A percentile compares a stretch with the other conserved stretches of the same genome.
These are phyloP conservation scores for Phytophthora lateralis DNA, from an alignment of 352 stramenopile genomes.

Conservation along the genomic window DNA sequence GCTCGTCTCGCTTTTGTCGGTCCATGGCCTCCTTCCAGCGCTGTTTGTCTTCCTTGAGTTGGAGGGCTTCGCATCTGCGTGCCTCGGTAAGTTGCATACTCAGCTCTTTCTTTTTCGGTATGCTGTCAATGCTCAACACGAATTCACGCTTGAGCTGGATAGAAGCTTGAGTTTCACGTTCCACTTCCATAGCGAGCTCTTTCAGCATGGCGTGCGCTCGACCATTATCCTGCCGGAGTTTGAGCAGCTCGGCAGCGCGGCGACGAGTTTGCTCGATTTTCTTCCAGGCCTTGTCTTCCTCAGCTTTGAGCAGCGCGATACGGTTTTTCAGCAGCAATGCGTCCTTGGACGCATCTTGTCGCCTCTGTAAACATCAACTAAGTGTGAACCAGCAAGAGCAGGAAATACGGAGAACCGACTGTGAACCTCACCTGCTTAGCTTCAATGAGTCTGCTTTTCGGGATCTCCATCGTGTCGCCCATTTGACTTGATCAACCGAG, in stretches of 20 bases:
- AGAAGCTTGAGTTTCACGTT: constrained; percentile 69
- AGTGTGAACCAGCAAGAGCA: not conserved
- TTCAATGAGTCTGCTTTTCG: constrained; percentile 77
- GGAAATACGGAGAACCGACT: not conserved
- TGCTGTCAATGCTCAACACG: constrained; percentile 79
- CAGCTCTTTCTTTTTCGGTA: constrained; percentile 83
- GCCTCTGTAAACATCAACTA: constrained; percentile 44
- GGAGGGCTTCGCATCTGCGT: constrained; percentile 61
- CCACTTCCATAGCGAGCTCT: constrained; percentile 56
- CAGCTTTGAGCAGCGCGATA: constrained; percentile 79
- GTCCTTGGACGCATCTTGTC: constrained; percentile 79
- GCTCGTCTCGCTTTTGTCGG: constrained; percentile 66
- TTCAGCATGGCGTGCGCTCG: constrained; percentile 66
- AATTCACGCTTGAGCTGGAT: constrained; percentile 79
- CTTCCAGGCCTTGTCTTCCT: constrained; percentile 85
- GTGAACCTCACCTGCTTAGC: constrained; percentile 64
- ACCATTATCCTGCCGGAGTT: constrained; percentile 70
- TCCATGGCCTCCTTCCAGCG: constrained; percentile 75
- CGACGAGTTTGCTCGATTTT: constrained; percentile 87
- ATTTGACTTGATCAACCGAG: constrained; percentile 15
- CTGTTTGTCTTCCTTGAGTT: constrained; percentile 88
- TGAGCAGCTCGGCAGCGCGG: constrained; percentile 70
- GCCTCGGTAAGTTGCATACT: constrained; percentile 71
- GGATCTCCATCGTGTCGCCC: constrained; percentile 44
- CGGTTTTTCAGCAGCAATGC: constrained; percentile 79